Evolutionary conservation across 1,139 yeast species (phyloP), one percentile per base, ranked within the genome.

Genomic region (Lodderomyces margitis): DNA sequence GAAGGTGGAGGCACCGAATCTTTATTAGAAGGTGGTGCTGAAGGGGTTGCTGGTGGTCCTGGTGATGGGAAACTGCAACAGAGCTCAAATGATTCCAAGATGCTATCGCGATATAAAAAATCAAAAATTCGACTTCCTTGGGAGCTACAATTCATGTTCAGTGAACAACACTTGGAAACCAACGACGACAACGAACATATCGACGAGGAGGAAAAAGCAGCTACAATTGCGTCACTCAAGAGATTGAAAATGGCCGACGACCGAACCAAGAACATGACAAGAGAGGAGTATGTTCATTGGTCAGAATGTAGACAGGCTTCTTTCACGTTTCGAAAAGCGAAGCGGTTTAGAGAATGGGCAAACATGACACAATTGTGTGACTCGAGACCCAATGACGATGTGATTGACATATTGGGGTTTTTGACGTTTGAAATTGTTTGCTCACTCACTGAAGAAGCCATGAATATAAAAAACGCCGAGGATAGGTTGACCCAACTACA

Each of bases 261-360:
- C 45, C 73, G 98, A 50, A 92, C 99, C 0, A 79, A 74, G 51
- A 79, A 85, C 51, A 94, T 92, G 99, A 92, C 98, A 0, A 82
- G 83, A 54, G 97, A 92, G 56, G 98, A 92, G 59, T 92, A 92
- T 55, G 98, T 91, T 14, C 98, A 94, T 61, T 92, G 98, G 97
- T 86, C 96, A 11, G 99, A 92, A 59, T 92, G 98, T 65, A 79
- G 99, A 50, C 98, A 92, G 61, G 98, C 98, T 1, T 83, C 95
- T 43, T 94, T 92, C 59, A 94, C 98, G 0, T 92, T 89, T 56
- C 75, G 98, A 54, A 92, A 94, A 61, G 87, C 87, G 14, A 88
- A 91, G 59, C 71, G 97, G 56, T 92, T 92, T 58, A 77, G 95
- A 56, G 99, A 92, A 58, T 92, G 98, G 98, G 94, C 96, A 6